These are phyloP conservation scores for Boletus reticuloceps DNA, from an alignment of 768 basidiomycete genomes.

Conservation along the genomic window DNA sequence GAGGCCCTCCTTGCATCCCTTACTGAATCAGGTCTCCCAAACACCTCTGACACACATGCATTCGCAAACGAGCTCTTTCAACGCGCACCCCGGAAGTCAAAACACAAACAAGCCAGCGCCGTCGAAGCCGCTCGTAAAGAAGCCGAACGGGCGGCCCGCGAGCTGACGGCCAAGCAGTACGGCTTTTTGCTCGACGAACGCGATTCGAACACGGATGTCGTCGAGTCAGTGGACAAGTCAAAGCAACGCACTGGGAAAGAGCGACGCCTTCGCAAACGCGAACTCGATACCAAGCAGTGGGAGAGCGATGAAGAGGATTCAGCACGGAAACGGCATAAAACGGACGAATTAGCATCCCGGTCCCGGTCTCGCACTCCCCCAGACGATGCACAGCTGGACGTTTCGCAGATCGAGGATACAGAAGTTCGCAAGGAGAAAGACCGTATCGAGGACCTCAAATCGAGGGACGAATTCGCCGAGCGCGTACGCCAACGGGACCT, in stretches of 20 bases:
- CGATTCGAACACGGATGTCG: conserved; percentile 45
- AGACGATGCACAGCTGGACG: conserved; percentile 40
- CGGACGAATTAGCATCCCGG: conserved; percentile 37
- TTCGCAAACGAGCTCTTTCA: conserved; percentile 79
- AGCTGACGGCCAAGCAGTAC: conserved; percentile 69
- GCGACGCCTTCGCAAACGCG: conserved; percentile 73
- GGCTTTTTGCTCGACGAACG: conserved; percentile 86
- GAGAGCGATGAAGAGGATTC: conserved; percentile 88
- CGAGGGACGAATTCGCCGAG: conserved; percentile 92
- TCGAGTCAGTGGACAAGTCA: conserved; percentile 34
- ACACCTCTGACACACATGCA: conserved; percentile 72
- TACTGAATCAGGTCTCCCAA: conserved; percentile 73
- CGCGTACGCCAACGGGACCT: conserved; percentile 80
- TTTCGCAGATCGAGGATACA: conserved; percentile 72
- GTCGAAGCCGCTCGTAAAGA: conserved; percentile 52
- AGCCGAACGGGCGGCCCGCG: conserved; percentile 73
- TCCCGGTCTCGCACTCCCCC: conserved; percentile 24
- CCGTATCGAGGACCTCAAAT: conserved; percentile 72
- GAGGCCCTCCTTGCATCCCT: conserved; percentile 77
- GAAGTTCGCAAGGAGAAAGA: conserved; percentile 68
- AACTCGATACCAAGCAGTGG: conserved; percentile 81
- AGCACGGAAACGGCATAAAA: conserved; percentile 59
- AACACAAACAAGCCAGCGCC: conserved; percentile 53
- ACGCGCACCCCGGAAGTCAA: conserved; percentile 75
- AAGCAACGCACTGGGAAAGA: conserved; percentile 37